A percentile compares a stretch with the other conserved stretches of the same genome.
Conservation (phyloP, 2,329 filamentous ascomycete genomes). For the Diaporthe sp. region DNA sequence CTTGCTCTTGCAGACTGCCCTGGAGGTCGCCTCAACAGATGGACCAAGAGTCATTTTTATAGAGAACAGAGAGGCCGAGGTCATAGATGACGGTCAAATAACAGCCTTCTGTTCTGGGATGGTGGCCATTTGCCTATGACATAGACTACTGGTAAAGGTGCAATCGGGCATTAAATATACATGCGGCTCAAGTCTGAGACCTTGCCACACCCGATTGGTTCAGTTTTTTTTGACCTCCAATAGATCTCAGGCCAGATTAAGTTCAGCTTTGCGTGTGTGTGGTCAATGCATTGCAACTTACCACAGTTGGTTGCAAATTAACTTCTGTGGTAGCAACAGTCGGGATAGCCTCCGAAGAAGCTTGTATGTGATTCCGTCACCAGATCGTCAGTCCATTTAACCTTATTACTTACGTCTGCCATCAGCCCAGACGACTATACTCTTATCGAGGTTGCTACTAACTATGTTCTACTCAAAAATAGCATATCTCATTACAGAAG, state of each 20-base stretch:
- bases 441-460: too few relatives aligned
- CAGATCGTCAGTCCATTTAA: background rate
- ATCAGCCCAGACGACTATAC: too few relatives aligned
- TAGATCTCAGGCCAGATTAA: background rate
- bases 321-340: too few relatives aligned
- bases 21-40: background rate
- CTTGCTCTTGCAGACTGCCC: background rate
- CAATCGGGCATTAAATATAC: background rate
- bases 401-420: background rate
- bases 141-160: background rate
- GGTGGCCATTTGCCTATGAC: background rate
- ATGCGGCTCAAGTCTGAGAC: background rate
- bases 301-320: background rate
- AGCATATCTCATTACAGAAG: too few relatives aligned
- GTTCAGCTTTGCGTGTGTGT: background rate
- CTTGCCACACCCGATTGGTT: slow-evolving; percentile 2
- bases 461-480: too few relatives aligned
- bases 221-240: background rate
- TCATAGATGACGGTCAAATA: background rate
- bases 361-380: background rate
- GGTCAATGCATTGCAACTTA: background rate
- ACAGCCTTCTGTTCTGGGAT: background rate
- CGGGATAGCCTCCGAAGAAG: too few relatives aligned
- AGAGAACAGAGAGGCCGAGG: background rate
- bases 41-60: background rate